These are phyloP conservation scores for Aspergillus cejpii DNA, from an alignment of 2,329 filamentous ascomycete genomes.

Conservation along the genomic window DNA sequence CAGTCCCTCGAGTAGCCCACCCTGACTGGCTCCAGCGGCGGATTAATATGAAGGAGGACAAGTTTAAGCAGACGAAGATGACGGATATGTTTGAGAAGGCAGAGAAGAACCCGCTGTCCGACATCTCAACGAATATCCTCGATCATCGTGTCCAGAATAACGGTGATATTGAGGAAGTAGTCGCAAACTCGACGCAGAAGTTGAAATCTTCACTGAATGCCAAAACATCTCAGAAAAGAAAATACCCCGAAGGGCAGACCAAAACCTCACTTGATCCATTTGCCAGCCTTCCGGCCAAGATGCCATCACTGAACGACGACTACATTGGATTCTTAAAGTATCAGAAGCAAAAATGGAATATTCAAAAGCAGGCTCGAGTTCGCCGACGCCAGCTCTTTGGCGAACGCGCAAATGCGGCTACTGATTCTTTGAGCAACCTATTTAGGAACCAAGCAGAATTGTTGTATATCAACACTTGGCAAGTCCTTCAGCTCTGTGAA, in stretches of 20 bases:
- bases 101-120: slow-evolving; percentile 61
- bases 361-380: slow-evolving; percentile 83
- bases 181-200: slow-evolving; percentile 62
- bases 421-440: slow-evolving; percentile 59
- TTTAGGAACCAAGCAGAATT: slow-evolving; percentile 91
- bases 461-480: slow-evolving; percentile 89
- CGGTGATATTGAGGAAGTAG: slow-evolving; percentile 68
- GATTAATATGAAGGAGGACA: slow-evolving; percentile 93
- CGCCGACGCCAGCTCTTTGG: slow-evolving; percentile 88
- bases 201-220: slow-evolving; percentile 56
- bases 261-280: slow-evolving; percentile 67
- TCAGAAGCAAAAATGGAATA: slow-evolving; percentile 98
- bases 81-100: slow-evolving; percentile 71
- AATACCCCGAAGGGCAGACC: slow-evolving; percentile 59
- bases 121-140: slow-evolving; percentile 60
- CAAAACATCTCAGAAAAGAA: slow-evolving; percentile 58
- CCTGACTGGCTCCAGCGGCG: slow-evolving; percentile 93
- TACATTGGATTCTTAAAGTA: slow-evolving; percentile 85
- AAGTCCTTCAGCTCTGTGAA: slow-evolving; percentile 77
- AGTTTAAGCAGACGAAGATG: slow-evolving; percentile 97
- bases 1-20: slow-evolving; percentile 85
- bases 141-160: slow-evolving; percentile 50
- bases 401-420: slow-evolving; percentile 60
- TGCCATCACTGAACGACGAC: slow-evolving; percentile 79
- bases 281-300: slow-evolving; percentile 69